Conservation (phyloP, 345 rosid genomes). For the Diplotaxis tenuifolia region DNA sequence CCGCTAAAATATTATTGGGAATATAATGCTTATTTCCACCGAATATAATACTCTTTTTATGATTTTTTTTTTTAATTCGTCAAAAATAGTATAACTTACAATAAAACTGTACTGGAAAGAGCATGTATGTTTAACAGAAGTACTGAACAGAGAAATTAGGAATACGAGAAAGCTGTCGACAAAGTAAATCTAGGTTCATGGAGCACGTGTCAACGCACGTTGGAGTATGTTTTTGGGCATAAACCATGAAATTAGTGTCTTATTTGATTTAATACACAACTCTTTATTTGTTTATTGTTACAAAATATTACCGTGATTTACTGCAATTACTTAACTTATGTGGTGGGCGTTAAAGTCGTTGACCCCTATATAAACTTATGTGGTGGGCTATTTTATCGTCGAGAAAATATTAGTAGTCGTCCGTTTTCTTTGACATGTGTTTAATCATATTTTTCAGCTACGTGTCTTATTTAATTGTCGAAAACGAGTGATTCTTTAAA, state of each 20-base stretch:
- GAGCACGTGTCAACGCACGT: slow-evolving; percentile 59
- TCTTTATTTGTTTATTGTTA: background rate
- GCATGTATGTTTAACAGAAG: slow-evolving; percentile 19
- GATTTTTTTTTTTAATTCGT: background rate
- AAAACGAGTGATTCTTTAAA: background rate
- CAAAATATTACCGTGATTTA: too few species aligned
- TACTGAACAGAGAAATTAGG: slow-evolving; percentile 28
- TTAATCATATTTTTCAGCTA: background rate
- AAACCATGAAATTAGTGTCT: slow-evolving; percentile 14
- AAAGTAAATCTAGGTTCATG: slow-evolving; percentile 37
- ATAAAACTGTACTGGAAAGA: slow-evolving; percentile 16
- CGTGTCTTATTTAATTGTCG: background rate
- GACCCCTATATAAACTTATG: too few species aligned
- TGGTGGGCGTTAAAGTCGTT: too few species aligned
- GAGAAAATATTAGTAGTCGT: background rate
- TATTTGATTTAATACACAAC: background rate
- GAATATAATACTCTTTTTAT: slow-evolving; percentile 5
- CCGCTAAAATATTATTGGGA: background rate
- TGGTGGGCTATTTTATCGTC: background rate
- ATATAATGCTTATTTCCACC: background rate
- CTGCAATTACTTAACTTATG: too few species aligned
- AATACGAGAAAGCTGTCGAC: slow-evolving; percentile 40
- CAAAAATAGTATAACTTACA: background rate
- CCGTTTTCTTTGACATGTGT: background rate
- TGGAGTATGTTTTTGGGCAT: slow-evolving; percentile 26